Conservation (phyloP, 73 alveolate species). For the Tetrahymena malaccensis region DNA sequence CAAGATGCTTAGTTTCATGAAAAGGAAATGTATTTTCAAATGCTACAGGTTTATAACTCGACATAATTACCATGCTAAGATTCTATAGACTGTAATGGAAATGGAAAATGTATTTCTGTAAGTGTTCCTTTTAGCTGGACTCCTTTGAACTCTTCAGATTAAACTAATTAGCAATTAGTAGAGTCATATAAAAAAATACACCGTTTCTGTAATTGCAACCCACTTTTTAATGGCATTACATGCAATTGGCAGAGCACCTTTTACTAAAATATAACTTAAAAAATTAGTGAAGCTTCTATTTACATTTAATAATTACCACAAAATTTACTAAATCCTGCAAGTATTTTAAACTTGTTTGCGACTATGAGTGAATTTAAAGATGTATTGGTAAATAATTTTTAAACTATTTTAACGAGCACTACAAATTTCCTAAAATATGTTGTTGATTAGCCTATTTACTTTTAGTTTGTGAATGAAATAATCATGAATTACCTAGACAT, state of each 20-base stretch:
- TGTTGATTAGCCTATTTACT: not conserved
- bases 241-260: not conserved
- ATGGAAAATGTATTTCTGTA: not conserved
- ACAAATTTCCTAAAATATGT: not conserved
- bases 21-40: not conserved
- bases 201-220: not conserved
- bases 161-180: not conserved
- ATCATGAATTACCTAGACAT: not conserved
- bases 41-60: not conserved
- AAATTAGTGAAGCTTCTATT: not conserved
- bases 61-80: not conserved
- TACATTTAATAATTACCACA: not conserved
- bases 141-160: not conserved
- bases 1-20: not conserved
- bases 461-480: not conserved
- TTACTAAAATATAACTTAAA: not conserved
- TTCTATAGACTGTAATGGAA: not conserved
- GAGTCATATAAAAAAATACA: not conserved
- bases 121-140: not conserved
- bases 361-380: not conserved
- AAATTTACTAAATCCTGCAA: not conserved
- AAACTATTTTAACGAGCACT: not conserved
- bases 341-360: not conserved
- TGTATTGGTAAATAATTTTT: not conserved
- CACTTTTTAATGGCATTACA: not conserved